Evolutionary conservation across 768 basidiomycete genomes (phyloP), one percentile per base, ranked within the genome.

Genomic region (Trametes coccinea): DNA sequence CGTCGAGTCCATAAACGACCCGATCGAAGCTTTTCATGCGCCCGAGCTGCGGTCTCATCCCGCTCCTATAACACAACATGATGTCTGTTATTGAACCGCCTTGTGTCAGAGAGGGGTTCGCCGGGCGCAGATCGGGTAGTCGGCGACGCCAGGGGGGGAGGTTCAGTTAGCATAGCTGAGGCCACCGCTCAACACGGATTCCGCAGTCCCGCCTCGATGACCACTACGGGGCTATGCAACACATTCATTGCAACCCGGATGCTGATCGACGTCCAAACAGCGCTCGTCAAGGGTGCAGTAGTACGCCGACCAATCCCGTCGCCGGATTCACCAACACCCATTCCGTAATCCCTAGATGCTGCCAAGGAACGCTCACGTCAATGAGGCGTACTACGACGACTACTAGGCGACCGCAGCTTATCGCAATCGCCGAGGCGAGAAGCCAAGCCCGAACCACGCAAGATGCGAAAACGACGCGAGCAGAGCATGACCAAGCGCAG

Each of bases 261-360:
- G 43, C 29, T 58, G 56, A 58, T 58, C 56, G 56, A 50, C 56
- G 49, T 33, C 14, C n/a, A n/a, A 50, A 50, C 47, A 43, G 57
- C 31, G 57, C 57, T 22, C 29, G 29, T 43, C 48, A 49, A 39
- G 53, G 40, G 27, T 31, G 53, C 53, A 43, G 39, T 53, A 7
- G 13, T 22, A 22, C 22, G 41, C 30, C 30, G 44, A 43, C 40
- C 29, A n/a, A 44, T 39, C 22, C 22, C 40, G 27, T 30, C 8
- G 13, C 40, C 17, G 29, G 4, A 14, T 22, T 43, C 27, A 53
- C 22, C 52, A 34, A 4, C 22, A n/a, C 9, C 22, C 16, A n/a
- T 22, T n/a, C 34, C 50, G 51, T 49, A 49, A 49, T 29, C n/a
- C 48, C 30, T 31, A 22, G 27, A 31, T 10, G 11, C 29, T 31